Percentiles rank a stretch among this genome's conserved stretches.
Evolutionary conservation across 2,329 filamentous ascomycete genomes (phyloP).

Genomic region (Trichoderma breve): DNA sequence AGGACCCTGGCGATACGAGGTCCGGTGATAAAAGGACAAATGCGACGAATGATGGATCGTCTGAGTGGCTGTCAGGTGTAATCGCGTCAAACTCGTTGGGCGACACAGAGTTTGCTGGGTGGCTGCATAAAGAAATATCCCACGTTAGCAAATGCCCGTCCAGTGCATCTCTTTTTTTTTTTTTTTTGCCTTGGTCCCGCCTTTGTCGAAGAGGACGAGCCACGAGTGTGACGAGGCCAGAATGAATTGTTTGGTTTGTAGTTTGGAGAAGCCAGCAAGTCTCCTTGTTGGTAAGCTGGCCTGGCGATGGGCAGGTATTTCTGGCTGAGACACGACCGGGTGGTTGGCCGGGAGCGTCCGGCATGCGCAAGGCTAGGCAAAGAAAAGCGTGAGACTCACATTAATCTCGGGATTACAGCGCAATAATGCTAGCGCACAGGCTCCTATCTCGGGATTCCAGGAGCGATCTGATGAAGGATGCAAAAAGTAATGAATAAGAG

Average conservation of each 20-base stretch:
- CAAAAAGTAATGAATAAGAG: neutral
- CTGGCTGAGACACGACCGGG: constrained; percentile 25
- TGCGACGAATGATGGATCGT: constrained; percentile 10
- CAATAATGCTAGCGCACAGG: constrained; percentile 16
- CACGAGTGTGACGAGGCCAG: neutral
- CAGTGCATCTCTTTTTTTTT: neutral
- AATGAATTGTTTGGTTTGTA: neutral
- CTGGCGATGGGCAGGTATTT: constrained; percentile 7
- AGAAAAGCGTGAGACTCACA: constrained; percentile 36
- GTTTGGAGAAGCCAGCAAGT: neutral
- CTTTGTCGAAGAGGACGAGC: neutral
- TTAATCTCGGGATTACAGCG: constrained; percentile 31
- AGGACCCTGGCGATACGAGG: constrained; percentile 19
- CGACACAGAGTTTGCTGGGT: constrained; percentile 16
- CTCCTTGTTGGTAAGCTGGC: constrained; percentile 4
- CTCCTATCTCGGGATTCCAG: neutral
- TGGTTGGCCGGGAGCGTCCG: constrained; percentile 32
- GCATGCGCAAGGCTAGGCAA: constrained; percentile 32
- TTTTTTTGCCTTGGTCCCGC: neutral
- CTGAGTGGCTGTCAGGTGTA: constrained; percentile 10
- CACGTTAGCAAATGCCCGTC: constrained; percentile 14
- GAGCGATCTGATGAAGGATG: neutral
- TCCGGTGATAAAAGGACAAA: constrained; percentile 6
- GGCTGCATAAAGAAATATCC: constrained; percentile 18
- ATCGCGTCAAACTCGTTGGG: constrained; percentile 20